These are phyloP conservation scores for Arbutus unedo DNA, from an alignment of 148 eudicot genomes.

Conservation along the genomic window DNA sequence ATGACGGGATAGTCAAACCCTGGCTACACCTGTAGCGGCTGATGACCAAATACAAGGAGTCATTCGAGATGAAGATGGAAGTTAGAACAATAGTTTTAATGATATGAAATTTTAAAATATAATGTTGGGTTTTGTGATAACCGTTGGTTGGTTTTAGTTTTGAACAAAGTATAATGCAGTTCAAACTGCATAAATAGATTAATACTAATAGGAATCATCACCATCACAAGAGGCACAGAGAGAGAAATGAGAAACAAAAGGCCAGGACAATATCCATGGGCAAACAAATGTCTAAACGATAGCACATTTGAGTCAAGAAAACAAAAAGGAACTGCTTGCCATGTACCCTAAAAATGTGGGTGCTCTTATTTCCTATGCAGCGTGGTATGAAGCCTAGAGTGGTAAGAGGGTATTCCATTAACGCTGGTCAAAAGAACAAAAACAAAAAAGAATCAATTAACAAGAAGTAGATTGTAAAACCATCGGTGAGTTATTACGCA, in stretches of 20 bases:
- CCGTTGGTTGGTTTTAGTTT: too few relatives aligned
- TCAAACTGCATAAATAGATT: too few relatives aligned
- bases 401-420: not conserved
- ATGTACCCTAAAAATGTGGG: slow-evolving; percentile 2
- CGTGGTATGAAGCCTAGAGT: not conserved
- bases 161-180: too few relatives aligned
- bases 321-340: not conserved
- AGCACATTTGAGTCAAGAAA: not conserved
- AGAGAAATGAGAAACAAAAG: not conserved
- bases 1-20: too few relatives aligned
- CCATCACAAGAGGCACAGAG: not conserved
- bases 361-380: slow-evolving; percentile 13
- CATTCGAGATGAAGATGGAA: too few relatives aligned
- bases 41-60: too few relatives aligned
- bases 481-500: slow-evolving; percentile 1
- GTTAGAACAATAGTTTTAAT: too few relatives aligned
- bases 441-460: not conserved
- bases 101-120: too few relatives aligned
- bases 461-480: not conserved
- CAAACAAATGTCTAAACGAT: not conserved
- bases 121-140: too few relatives aligned
- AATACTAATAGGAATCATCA: not conserved
- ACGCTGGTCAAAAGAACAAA: not conserved
- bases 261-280: too few relatives aligned
- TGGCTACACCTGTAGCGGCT: too few relatives aligned